Base-by-base conservation (phyloP, 257 asterid species). In the Primulina huaijiensis region DNA sequence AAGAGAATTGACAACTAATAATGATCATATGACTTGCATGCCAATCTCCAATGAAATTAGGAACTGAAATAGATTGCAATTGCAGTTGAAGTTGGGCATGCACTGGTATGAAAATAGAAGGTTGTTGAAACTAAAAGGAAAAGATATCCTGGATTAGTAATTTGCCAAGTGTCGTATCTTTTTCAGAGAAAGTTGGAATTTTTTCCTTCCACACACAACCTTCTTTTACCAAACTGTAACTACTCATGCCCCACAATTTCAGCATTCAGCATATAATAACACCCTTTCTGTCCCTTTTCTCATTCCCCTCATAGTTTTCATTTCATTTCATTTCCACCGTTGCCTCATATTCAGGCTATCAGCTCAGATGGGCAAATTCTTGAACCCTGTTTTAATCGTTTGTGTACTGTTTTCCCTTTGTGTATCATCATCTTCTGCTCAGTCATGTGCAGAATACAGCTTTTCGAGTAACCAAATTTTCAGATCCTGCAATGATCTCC, bases 161-260 rank as follows among this genome's bases (percentile, higher is more conserved):
- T 8, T 50, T 76, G 84, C 70, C 81, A 75, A 63, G 79, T 79
- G 78, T 77, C 80, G 12, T 5, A 35, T 62, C 52, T 37, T 19
- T 37, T 19, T 14, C 37, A 70, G 31, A 20, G 11, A 69, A 71
- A 73, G 20, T 52, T 64, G 43, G 43, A 71, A 66, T 57, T 16
- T 63, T 30, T 34, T 61, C 60, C 68, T 33, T 56, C 67, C 52
- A 69, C 53, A 65, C 29, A 55, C 58, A 70, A 78, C 23, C 25
- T 76, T 81, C 76, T 76, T 76, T 73, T 67, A 85, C 91, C 97
- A 81, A 90, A 85, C 92, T 75, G 80, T 75, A 84, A 82, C 95
- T 50, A 83, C 87, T 74, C 77, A 60, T 80, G 76, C 63, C 91
- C 95, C 89, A 84, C 89, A 19, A 34, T 60, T 27, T 68, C 79